Base-by-base conservation (phyloP, 371 early-diverging fungal genomes). In the Rhizomucor pusillus region DNA sequence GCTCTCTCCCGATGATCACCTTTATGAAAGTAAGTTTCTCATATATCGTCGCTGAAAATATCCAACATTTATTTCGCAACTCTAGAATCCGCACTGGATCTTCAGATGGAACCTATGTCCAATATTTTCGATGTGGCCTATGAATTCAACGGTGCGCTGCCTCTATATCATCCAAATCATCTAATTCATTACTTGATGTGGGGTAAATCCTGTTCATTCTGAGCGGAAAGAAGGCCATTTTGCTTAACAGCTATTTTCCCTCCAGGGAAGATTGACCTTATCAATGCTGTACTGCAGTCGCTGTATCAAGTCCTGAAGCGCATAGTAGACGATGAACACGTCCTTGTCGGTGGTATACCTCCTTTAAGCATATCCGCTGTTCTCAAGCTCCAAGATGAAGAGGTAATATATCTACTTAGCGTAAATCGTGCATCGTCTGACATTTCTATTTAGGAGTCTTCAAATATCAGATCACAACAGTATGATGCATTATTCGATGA, bases 151-250 rank as follows among this genome's bases (percentile, higher is more conserved):
- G 85, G 86, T 0, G 81, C 86, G 0, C 56, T 87, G 20, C 89
- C 88, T 0, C 85, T 90, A 43, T 88, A 91, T 60, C 90, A 92
- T 59, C 93, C 93, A 1, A 62, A 77, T n/a, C 69, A 88, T 35
- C 59, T 92, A 39, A 70, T 82, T 9, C 85, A 91, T 47, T 88
- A 90, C 60, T 64, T 90, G 16, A 65, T 90, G 66, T 91, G 90
- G 90, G 89, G 89, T 75, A 73, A 52, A 47, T 25, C 3, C 16
- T 24, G 24, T 4, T 24, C 13, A 3, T 22, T 20, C 19, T 5
- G 46, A 22, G n/a, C n/a, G n/a, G n/a, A n/a, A n/a, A n/a, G n/a
- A n/a, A 6, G 9, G 68, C 40, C 2, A 36, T 13, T 47, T 4
- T 47, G 13, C 46, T 50, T 14, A 10, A 3, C 18, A 1, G 35